These are phyloP conservation scores for Chytriomyces sp. DNA, from an alignment of 192 early-diverging fungal genomes.

Conservation along the genomic window DNA sequence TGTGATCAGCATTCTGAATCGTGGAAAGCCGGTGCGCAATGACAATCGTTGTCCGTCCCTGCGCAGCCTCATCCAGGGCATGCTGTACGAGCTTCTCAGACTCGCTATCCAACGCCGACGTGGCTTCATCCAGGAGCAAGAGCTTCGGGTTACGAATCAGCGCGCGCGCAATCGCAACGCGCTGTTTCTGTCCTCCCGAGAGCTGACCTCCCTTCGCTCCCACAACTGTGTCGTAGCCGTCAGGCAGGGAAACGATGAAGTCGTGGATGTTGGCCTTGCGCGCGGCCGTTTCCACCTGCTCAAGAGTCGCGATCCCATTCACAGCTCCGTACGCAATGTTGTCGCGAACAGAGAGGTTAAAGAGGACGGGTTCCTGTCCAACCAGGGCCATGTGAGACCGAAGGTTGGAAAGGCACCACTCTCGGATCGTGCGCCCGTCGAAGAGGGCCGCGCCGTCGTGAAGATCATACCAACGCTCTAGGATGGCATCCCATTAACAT, in stretches of 20 bases:
- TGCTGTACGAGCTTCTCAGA: slow-evolving; percentile 80
- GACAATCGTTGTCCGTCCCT: slow-evolving; percentile 75
- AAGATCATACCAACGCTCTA: slow-evolving; percentile 83
- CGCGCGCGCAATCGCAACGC: slow-evolving; percentile 62
- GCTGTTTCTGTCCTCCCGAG: slow-evolving; percentile 52
- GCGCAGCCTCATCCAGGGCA: slow-evolving; percentile 70
- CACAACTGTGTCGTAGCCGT: slow-evolving; percentile 66
- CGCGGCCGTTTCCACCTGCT: slow-evolving; percentile 69
- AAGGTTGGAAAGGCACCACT: slow-evolving; percentile 69
- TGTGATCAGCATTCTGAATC: slow-evolving; percentile 78
- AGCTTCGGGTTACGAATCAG: slow-evolving; percentile 62
- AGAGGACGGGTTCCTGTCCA: slow-evolving; percentile 89
- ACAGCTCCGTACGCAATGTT: slow-evolving; percentile 75
- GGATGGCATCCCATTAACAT: slow-evolving; percentile 44
- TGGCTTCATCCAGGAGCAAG: slow-evolving; percentile 79
- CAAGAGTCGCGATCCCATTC: slow-evolving; percentile 57
- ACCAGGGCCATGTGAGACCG: slow-evolving; percentile 82
- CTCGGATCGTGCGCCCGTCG: slow-evolving; percentile 60
- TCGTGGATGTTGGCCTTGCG: slow-evolving; percentile 71
- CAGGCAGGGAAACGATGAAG: slow-evolving; percentile 60
- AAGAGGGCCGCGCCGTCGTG: slow-evolving; percentile 59
- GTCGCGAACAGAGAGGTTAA: slow-evolving; percentile 83
- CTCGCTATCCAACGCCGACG: slow-evolving; percentile 79
- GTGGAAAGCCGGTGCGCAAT: slow-evolving; percentile 82
- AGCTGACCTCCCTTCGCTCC: slow-evolving; percentile 54